These are phyloP conservation scores for Lathyrus aphaca DNA, from an alignment of 306 rosid species.

Conservation along the genomic window DNA sequence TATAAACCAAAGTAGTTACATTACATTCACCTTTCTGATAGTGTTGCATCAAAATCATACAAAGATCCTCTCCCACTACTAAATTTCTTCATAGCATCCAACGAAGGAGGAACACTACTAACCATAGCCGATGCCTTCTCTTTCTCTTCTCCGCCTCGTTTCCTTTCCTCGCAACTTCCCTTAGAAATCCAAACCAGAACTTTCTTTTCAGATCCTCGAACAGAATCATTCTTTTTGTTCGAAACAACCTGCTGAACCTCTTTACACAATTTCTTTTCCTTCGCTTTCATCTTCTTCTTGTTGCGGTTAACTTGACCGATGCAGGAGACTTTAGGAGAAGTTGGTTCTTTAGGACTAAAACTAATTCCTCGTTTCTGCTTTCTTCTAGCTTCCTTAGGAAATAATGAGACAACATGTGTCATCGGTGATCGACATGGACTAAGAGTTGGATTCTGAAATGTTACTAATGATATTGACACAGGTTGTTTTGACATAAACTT, in stretches of 20 bases:
- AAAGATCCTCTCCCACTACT: conserved; percentile 50
- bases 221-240: not conserved
- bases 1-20: not conserved
- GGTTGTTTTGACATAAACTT: conserved; percentile 53
- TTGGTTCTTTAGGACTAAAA: conserved; percentile 52
- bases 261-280: conserved; percentile 5
- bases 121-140: not conserved
- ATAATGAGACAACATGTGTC: conserved; percentile 35
- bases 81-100: conserved; percentile 47
- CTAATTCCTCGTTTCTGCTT: conserved; percentile 36
- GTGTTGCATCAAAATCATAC: conserved; percentile 38
- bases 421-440: conserved; percentile 49
- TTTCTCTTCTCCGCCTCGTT: conserved; percentile 6
- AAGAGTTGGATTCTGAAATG: conserved; percentile 40
- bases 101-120: conserved; percentile 39
- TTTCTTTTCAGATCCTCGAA: conserved; percentile 33
- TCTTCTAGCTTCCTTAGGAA: conserved; percentile 61
- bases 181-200: conserved; percentile 38
- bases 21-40: conserved; percentile 23
- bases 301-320: conserved; percentile 56
- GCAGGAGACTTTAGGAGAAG: conserved; percentile 68
- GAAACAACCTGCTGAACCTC: conserved; percentile 7
- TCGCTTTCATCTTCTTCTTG: conserved; percentile 45
- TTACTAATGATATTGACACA: conserved; percentile 33
- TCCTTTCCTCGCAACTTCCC: conserved; percentile 24